Base-by-base conservation (phyloP, 2,329 filamentous ascomycete genomes). In the Thelonectria rubi region DNA sequence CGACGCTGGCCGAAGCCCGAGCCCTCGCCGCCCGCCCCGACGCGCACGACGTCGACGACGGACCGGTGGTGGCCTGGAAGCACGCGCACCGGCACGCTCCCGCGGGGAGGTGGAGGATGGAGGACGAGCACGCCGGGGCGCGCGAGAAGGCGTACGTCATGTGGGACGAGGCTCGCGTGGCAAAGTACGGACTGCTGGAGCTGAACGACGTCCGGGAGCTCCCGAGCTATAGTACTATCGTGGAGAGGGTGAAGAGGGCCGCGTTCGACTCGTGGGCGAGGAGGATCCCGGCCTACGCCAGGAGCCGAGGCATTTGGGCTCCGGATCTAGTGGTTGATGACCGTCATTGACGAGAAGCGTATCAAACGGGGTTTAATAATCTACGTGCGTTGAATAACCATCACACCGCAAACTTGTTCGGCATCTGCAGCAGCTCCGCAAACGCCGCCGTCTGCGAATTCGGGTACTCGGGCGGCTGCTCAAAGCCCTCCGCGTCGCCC, bases 381-480 rank as follows among this genome's bases (percentile, higher is more conserved):
- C n/a, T n/a, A n/a, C n/a, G 10, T 30, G 7, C 5, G 26, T 30
- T 9, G n/a, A n/a, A n/a, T 9, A 30, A 2, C 26, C 8, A 5
- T 9, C 10, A 30, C 12, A 50, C 10, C 15, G 14, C 2, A 17
- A 61, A 53, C 30, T 42, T 40, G 39, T 65, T 65, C 1, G 39
- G 20, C n/a, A 65, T 63, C 8, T 42, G 32, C 1, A 97, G 70
- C 58, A 97, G 77, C 56, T 88, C 81, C 75, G 94, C 97, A 74
- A 94, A 97, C 3, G 81, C 77, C n/a, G 81, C 82, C 9, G 93
- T 97, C 78, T 97, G 94, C 8, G 90, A 88, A 72, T 94, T 97
- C 5, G 87, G 91, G 74, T 94, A 94, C 77, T 97, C 93, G 1
- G 81, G 79, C 1, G 93, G 92, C 74, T 88, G 84, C 14, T 88